A percentile compares a stretch with the other conserved stretches of the same genome.
Evolutionary conservation across 768 basidiomycete species (phyloP).

Genomic region (Russula compacta): DNA sequence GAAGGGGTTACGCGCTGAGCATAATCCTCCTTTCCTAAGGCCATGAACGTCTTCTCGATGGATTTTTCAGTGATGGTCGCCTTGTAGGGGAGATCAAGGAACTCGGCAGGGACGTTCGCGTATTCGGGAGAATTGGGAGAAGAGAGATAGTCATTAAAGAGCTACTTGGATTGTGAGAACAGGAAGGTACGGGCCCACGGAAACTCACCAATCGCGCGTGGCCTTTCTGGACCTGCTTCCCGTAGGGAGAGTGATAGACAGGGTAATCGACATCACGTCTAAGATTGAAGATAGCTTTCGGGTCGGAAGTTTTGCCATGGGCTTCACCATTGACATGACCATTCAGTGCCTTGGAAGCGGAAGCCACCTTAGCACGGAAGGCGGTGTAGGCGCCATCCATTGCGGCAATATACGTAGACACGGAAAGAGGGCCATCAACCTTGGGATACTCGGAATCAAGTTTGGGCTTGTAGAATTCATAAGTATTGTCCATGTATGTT

Average conservation of each 20-base stretch:
- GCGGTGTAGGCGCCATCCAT: conserved; percentile 82
- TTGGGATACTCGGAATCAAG: conserved; percentile 92
- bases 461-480: conserved; percentile 99
- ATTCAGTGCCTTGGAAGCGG: conserved; percentile 33
- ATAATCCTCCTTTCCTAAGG: conserved; percentile 67
- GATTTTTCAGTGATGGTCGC: conserved; percentile 87
- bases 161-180: conserved; percentile 10
- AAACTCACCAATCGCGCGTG: conserved; percentile 67
- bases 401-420: conserved; percentile 90
- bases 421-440: conserved; percentile 94
- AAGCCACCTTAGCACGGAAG: conserved; percentile 75
- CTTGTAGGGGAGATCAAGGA: conserved; percentile 56
- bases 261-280: conserved; percentile 77
- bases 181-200: not conserved
- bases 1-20: conserved; percentile 65
- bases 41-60: conserved; percentile 90
- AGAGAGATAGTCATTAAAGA: conserved; percentile 87
- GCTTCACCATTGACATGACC: conserved; percentile 28
- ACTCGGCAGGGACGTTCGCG: conserved; percentile 59
- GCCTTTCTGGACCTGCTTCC: conserved; percentile 97
- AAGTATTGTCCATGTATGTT: conserved; percentile 94
- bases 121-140: conserved; percentile 63
- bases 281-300: conserved; percentile 45
- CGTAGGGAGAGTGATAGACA: conserved; percentile 96
- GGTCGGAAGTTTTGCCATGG: conserved; percentile 31